A percentile compares a stretch with the other conserved stretches of the same genome.
phyloP scores from a whole-genome alignment of 164 flowering plant species.

The Paratinospora sagittata region DNA sequence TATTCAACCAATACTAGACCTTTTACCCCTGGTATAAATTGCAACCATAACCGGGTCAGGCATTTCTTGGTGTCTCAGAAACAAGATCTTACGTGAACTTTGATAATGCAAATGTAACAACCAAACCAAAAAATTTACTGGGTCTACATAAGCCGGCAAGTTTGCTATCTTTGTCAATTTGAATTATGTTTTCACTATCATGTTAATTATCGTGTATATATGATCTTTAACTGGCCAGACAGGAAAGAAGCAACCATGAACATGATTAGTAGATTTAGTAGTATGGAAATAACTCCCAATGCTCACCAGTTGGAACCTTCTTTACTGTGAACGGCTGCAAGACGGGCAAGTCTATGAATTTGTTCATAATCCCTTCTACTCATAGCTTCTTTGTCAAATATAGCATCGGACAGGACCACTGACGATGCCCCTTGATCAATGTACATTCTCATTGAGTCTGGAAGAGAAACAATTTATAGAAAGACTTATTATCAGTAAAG shows the following conservation, averaged over 20 bases:
- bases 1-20: background rate
- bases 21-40: background rate
- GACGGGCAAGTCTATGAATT: slow-evolving; percentile 41
- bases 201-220: background rate
- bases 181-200: background rate
- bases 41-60: background rate
- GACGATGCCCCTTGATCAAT: slow-evolving; percentile 56
- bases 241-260: background rate
- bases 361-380: slow-evolving; percentile 31
- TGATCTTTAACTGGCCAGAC: background rate
- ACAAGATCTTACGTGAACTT: background rate
- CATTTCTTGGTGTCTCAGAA: background rate
- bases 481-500: too few species aligned
- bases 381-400: slow-evolving; percentile 58
- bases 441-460: slow-evolving; percentile 49
- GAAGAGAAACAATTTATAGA: background rate
- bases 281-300: background rate
- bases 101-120: background rate
- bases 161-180: background rate
- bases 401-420: slow-evolving; percentile 80
- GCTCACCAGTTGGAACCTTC: slow-evolving; percentile 41
- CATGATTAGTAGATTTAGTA: background rate
- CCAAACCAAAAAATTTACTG: background rate
- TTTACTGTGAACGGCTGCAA: slow-evolving; percentile 31
- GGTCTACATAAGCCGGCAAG: background rate